Evolutionary conservation across 2,329 filamentous ascomycete genomes (phyloP), one percentile per base, ranked within the genome.

Genomic region (Fusarium subtropicale): DNA sequence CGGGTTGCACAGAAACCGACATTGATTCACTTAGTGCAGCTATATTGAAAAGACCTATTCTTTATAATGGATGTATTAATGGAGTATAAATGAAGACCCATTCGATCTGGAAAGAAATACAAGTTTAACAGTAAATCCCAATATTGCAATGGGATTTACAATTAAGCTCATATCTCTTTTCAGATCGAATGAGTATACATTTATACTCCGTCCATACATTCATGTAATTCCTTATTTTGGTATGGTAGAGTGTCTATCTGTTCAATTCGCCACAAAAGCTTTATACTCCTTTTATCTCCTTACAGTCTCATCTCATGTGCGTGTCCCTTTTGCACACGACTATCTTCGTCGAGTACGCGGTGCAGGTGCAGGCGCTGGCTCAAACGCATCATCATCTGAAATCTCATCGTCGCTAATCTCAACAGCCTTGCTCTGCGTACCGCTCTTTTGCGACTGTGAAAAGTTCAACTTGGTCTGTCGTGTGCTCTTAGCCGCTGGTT

Each of bases 391-490:
- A 44, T 89, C 87, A 59, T 88, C 87, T 0, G 85, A 87, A 45
- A 91, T 89, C 76, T 90, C 88, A 74, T 91, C 88, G 61, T 90
- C 88, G 64, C 88, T 90, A 56, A 90, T 85, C 73, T 90, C 87
- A 18, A 87, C 74, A n/a, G 82, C 81, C 38, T 83, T 81, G 34
- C 83, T 77, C 66, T 85, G 82, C 31, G 82, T 80, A 10, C 79
- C 76, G 5, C 80, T 77, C 64, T 85, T 73, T 11, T 71, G 68
- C 3, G 68, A 71, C 53, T 80, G 80, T 16, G 81, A 77, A 44
- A 80, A 81, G 51, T 74, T 71, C 9, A 81, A 47, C 56, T 68
- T 78, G 16, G 78, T 76, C 61, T 83, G 79, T 44, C 75, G 76
- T 13, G 77, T 71, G 34, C 13, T 47, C 48, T 66, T 70, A 13